Conservation (phyloP, 805 yeast species). For the Hermanozyma aechmeae region DNA sequence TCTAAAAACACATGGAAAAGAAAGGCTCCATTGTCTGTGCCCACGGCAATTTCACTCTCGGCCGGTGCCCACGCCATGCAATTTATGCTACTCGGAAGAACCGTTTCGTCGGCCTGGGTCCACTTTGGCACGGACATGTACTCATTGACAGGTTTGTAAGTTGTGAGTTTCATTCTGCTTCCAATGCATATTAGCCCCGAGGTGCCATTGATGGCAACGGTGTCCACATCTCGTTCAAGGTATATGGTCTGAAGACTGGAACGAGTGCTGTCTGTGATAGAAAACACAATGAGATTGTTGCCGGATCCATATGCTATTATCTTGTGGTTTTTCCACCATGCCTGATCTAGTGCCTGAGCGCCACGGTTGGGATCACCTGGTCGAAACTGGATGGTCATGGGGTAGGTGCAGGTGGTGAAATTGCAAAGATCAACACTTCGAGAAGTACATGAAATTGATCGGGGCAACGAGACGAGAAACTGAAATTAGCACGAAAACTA, state of each 20-base stretch:
- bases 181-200: slow-evolving; percentile 57
- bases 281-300: slow-evolving; percentile 57
- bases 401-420: neutral
- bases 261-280: slow-evolving; percentile 10
- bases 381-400: slow-evolving; percentile 58
- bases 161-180: slow-evolving; percentile 29
- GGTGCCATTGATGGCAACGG: slow-evolving; percentile 52
- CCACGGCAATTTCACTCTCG: slow-evolving; percentile 51
- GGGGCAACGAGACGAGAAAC: too few species aligned
- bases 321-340: slow-evolving; percentile 56
- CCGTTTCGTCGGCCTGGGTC: slow-evolving; percentile 24
- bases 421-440: too few species aligned
- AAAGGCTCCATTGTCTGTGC: slow-evolving; percentile 40
- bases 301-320: slow-evolving; percentile 79
- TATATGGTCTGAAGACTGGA: slow-evolving; percentile 65
- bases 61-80: slow-evolving; percentile 45
- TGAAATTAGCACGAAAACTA: too few species aligned
- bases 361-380: slow-evolving; percentile 78
- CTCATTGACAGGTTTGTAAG: slow-evolving; percentile 52
- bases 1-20: slow-evolving; percentile 46
- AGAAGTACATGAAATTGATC: too few species aligned
- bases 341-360: slow-evolving; percentile 46
- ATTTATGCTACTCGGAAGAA: slow-evolving; percentile 22
- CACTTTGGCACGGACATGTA: slow-evolving; percentile 37
- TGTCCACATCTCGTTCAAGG: slow-evolving; percentile 53